These are phyloP conservation scores for Tylopilus cervinicoccineus DNA, from an alignment of 768 basidiomycete species.

Conservation along the genomic window DNA sequence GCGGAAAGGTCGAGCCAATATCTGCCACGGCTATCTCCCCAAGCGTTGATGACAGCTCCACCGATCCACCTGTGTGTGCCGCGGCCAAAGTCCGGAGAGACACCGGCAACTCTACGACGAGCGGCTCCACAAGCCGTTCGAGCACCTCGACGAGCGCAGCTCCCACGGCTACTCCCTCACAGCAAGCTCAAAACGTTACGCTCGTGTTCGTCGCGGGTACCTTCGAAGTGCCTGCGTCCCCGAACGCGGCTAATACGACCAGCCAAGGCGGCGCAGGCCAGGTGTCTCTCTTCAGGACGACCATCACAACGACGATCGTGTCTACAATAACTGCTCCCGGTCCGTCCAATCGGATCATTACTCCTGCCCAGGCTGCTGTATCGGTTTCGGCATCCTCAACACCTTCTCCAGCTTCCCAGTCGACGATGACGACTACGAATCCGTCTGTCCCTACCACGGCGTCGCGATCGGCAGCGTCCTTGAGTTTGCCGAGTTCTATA, in stretches of 20 bases:
- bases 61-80: background rate
- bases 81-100: conserved; percentile 17
- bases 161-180: conserved; percentile 8
- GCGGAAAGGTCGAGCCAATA: conserved; percentile 52
- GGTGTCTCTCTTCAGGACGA: conserved; percentile 19
- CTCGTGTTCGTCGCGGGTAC: conserved; percentile 48
- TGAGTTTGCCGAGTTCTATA: background rate
- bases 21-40: conserved; percentile 35
- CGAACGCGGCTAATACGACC: background rate
- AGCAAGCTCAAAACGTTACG: conserved; percentile 38
- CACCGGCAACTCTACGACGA: conserved; percentile 3
- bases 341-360: background rate
- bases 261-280: background rate
- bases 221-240: conserved; percentile 26
- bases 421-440: background rate
- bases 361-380: conserved; percentile 15
- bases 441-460: background rate
- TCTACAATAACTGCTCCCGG: conserved; percentile 6
- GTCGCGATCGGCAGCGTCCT: conserved; percentile 3
- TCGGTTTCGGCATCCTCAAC: conserved; percentile 9
- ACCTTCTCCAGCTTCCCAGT: conserved; percentile 1
- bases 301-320: conserved; percentile 24
- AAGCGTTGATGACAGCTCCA: conserved; percentile 8
- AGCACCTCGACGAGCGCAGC: conserved; percentile 14
- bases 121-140: conserved; percentile 9